These are phyloP conservation scores for Leptomonas pyrrhocoris DNA, from an alignment of 208 protist species.

Conservation along the genomic window DNA sequence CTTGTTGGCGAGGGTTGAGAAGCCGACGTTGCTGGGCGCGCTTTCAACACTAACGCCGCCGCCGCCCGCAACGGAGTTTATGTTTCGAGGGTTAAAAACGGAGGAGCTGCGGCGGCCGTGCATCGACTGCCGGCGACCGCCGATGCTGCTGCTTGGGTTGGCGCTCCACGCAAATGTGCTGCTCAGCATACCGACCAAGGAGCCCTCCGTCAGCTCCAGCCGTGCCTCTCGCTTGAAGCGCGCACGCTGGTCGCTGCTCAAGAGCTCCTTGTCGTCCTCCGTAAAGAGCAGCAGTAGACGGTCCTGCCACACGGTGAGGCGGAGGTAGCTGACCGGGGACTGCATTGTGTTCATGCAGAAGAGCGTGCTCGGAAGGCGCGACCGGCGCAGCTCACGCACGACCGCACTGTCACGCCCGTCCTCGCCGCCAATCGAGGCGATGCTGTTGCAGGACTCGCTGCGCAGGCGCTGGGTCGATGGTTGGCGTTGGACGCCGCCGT, in stretches of 20 bases:
- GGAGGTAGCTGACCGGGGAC: constrained; percentile 40
- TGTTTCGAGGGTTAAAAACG: constrained; percentile 4
- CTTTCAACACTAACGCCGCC: not conserved
- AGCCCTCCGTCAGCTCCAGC: constrained; percentile 39
- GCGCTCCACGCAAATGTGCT: constrained; percentile 27
- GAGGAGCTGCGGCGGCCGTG: constrained; percentile 24
- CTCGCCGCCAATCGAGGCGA: not conserved
- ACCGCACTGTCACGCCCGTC: constrained; percentile 1
- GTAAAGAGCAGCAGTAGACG: constrained; percentile 36
- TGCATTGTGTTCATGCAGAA: constrained; percentile 51
- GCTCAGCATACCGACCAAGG: constrained; percentile 27
- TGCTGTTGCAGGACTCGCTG: not conserved
- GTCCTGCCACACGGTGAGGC: constrained; percentile 62
- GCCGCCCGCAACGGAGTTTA: not conserved
- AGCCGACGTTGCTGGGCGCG: constrained; percentile 6
- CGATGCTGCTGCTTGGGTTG: constrained; percentile 16
- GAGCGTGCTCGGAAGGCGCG: constrained; percentile 18
- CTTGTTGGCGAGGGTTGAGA: constrained; percentile 1
- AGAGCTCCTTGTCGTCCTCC: constrained; percentile 40
- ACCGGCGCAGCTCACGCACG: constrained; percentile 19
- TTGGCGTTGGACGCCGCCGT: not conserved
- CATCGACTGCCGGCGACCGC: constrained; percentile 19
- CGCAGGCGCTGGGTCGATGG: not conserved
- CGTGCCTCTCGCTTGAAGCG: constrained; percentile 40
- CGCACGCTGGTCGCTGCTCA: constrained; percentile 34